A percentile compares a stretch with the other conserved stretches of the same genome.
These are phyloP conservation scores for Dalbergia oliveri DNA, from an alignment of 306 rosid species.

Conservation along the genomic window DNA sequence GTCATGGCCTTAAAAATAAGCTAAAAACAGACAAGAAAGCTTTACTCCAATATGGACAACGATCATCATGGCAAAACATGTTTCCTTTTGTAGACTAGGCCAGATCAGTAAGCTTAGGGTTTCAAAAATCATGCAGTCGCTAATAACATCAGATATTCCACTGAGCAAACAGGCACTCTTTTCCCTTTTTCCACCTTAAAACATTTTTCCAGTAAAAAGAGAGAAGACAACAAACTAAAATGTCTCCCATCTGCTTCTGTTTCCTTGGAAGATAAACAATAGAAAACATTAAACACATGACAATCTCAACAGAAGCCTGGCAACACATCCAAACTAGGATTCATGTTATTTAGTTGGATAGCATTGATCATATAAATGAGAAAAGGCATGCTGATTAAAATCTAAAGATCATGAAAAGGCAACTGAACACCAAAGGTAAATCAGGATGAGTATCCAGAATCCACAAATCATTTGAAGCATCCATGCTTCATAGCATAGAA, in stretches of 20 bases:
- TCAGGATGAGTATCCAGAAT: constrained; percentile 7
- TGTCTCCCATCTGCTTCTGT: constrained; percentile 8
- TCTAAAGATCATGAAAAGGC: constrained; percentile 29
- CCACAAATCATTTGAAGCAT: constrained; percentile 23
- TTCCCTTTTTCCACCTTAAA: constrained; percentile 3
- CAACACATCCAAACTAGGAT: constrained; percentile 36
- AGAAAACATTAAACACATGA: constrained; percentile 13
- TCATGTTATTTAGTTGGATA: constrained; percentile 35
- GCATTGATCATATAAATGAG: constrained; percentile 33
- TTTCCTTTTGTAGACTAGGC: constrained; percentile 29
- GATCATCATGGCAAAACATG: constrained; percentile 25
- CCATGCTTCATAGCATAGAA: constrained; percentile 16
- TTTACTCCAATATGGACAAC: constrained; percentile 9
- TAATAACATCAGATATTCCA: constrained; percentile 23
- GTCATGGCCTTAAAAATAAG: constrained; percentile 34
- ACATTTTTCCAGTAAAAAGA: constrained; percentile 22
- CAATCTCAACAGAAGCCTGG: constrained; percentile 13
- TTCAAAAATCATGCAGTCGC: constrained; percentile 18
- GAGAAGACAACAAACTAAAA: constrained; percentile 18
- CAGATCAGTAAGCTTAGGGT: constrained; percentile 23
- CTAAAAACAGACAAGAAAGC: constrained; percentile 25
- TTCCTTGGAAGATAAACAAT: neutral
- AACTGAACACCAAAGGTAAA: constrained; percentile 33
- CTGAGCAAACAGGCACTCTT: constrained; percentile 23
- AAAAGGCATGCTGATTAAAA: constrained; percentile 19